Conservation (phyloP, 345 rosid genomes). For the Aquilaria yunnanensis region DNA sequence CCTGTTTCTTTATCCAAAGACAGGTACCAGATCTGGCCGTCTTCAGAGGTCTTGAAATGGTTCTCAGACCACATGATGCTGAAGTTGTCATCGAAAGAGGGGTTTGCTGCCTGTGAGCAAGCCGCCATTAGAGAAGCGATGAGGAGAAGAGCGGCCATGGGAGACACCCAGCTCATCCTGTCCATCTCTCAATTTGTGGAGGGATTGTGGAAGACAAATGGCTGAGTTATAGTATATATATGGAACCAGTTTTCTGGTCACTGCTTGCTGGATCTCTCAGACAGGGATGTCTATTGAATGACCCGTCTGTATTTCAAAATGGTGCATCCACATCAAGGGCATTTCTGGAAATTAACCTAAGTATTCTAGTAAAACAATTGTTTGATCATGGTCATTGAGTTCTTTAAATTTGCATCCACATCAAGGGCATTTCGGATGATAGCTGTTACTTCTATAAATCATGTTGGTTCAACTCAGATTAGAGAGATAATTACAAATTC, state of each 20-base stretch:
- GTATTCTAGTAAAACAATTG: background rate
- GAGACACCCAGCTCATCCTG: conserved; percentile 14
- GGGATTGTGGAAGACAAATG: conserved; percentile 6
- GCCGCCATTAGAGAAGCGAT: conserved; percentile 27
- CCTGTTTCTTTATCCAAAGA: conserved; percentile 92
- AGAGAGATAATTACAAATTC: too few species aligned
- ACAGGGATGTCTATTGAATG: conserved; percentile 17
- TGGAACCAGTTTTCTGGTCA: too few species aligned
- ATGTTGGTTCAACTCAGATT: too few species aligned
- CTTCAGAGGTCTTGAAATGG: conserved; percentile 88
- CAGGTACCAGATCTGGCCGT: conserved; percentile 96
- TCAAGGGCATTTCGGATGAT: too few species aligned
- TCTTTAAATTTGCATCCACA: too few species aligned
- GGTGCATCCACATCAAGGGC: conserved; percentile 9
- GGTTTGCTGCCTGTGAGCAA: conserved; percentile 21
- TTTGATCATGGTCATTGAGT: background rate
- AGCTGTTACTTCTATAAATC: too few species aligned
- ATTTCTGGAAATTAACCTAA: conserved; percentile 6
- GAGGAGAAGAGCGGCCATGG: conserved; percentile 29
- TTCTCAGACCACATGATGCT: conserved; percentile 89
- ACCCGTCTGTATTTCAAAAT: conserved; percentile 15
- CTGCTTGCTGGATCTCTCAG: conserved; percentile 20
- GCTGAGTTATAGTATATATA: background rate
- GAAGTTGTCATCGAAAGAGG: conserved; percentile 80
- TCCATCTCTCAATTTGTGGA: conserved; percentile 23